These are phyloP conservation scores for Ogataea trehalophila DNA, from an alignment of 805 yeast genomes.

Conservation along the genomic window DNA sequence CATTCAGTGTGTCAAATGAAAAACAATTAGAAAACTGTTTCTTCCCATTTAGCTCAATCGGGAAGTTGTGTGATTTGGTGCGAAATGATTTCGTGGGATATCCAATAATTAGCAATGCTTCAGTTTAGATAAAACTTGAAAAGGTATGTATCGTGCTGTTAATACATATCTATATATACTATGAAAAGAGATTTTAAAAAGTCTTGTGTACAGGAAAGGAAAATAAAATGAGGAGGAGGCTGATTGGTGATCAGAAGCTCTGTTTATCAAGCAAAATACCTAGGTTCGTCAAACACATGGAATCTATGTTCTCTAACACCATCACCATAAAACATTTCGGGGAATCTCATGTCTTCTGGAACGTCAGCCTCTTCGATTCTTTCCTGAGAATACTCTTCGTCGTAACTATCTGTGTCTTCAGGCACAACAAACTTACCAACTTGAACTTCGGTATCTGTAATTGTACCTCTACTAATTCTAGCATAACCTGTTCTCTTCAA, in stretches of 20 bases:
- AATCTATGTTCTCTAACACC: conserved; percentile 92
- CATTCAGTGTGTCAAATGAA: no score
- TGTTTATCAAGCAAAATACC: conserved; percentile 50
- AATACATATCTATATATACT: not conserved
- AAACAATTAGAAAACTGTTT: no score
- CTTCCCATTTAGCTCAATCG: no score
- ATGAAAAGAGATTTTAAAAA: not conserved
- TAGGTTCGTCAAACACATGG: conserved; percentile 93
- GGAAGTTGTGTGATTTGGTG: not conserved
- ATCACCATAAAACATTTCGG: conserved; percentile 72
- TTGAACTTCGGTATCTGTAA: conserved; percentile 96
- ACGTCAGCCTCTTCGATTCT: conserved; percentile 54
- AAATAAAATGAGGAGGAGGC: no score
- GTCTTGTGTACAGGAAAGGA: no score
- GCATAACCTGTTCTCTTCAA: conserved; percentile 90
- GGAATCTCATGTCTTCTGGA: conserved; percentile 66
- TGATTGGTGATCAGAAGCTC: not conserved
- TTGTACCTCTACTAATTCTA: conserved; percentile 84
- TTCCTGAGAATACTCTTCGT: conserved; percentile 30
- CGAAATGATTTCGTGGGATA: no score
- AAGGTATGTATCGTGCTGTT: not conserved
- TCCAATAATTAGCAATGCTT: no score
- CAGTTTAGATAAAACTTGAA: no score
- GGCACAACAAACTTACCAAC: conserved; percentile 82
- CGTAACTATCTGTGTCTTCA: conserved; percentile 13